phyloP scores from a whole-genome alignment of 768 basidiomycete genomes.

The Serpula lacrymans region DNA sequence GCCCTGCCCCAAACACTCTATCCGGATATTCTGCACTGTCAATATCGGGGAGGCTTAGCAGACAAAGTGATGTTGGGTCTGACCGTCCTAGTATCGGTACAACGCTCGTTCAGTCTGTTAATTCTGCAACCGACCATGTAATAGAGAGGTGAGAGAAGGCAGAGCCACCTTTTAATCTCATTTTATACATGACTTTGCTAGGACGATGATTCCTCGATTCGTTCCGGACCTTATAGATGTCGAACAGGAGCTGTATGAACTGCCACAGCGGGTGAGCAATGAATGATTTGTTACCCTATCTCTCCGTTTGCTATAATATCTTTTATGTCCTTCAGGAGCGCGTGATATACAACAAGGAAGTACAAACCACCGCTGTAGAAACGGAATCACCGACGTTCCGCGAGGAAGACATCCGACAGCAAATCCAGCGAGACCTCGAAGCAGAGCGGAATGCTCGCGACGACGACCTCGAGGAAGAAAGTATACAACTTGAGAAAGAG shows the following conservation, averaged over 20 bases:
- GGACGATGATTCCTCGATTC: constrained; percentile 60
- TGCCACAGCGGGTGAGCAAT: constrained; percentile 74
- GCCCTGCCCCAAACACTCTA: constrained; percentile 31
- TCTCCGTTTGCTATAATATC: neutral
- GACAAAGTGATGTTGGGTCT: constrained; percentile 65
- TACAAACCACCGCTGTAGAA: constrained; percentile 70
- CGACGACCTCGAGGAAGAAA: constrained; percentile 79
- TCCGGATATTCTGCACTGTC: constrained; percentile 36
- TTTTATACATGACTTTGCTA: constrained; percentile 23
- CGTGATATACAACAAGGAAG: constrained; percentile 81
- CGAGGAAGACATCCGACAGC: constrained; percentile 75
- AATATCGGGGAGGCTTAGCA: constrained; percentile 61
- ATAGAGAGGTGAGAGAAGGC: constrained; percentile 56
- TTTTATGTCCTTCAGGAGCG: constrained; percentile 49
- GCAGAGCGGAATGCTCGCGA: constrained; percentile 67
- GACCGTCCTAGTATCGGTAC: constrained; percentile 42
- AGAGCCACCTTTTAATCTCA: neutral
- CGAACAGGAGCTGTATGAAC: constrained; percentile 86
- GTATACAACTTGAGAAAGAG: constrained; percentile 77
- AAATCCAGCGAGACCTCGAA: constrained; percentile 62
- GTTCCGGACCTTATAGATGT: constrained; percentile 83
- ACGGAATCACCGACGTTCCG: constrained; percentile 45
- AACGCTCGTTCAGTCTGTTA: constrained; percentile 44
- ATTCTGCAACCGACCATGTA: constrained; percentile 62
- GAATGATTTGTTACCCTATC: neutral